Evolutionary conservation across 805 yeast genomes (phyloP), one percentile per base, ranked within the genome.

Genomic region (Teunomyces stri): DNA sequence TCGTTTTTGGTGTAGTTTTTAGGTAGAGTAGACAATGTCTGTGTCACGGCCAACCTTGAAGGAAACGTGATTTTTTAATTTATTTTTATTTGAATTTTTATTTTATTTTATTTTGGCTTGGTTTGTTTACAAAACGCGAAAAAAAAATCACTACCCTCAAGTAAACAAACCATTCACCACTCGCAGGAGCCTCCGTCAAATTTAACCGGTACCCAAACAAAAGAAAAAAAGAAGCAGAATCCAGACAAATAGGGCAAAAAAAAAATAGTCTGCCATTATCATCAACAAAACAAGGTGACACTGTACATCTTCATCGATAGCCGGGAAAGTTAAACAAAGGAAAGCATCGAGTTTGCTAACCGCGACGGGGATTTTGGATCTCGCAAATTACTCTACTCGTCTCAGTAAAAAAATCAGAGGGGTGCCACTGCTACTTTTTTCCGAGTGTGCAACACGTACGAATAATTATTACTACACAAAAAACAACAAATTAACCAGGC

Each of bases 121-220:
- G 25, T 37, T 20, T 37, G 40, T 37, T 37, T 22, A 37, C 40
- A 37, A 22, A 37, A 37, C 40, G 40, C 40, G 40, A 20, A 37
- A 22, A 27, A 27, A 16, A 10, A 27, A 29, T 10, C 27, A 29
- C 27, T 6, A 27, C 12, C 4, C 6, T 25, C 25, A 39, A 18
- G 34, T 39, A 39, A 39, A 28, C 34, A 39, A 27, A 27, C 10
- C 7, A 18, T 18, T 16, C 21, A n/a, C 20, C 20, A 6, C 21
- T 20, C 11, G 12, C 21, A 16, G 34, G 27, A 11, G 11, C 20
- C 20, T 18, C 31, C 43, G 40, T 37, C 29, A 36, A 37, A 37
- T 20, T 20, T 21, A 21, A 27, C 9, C 25, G 29, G 34, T 13
- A n/a, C 15, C 33, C 16, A 9, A n/a, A 31, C 34, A 31, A 13